These are phyloP conservation scores for Lachancea cidri DNA, from an alignment of 805 yeast species.

Conservation along the genomic window DNA sequence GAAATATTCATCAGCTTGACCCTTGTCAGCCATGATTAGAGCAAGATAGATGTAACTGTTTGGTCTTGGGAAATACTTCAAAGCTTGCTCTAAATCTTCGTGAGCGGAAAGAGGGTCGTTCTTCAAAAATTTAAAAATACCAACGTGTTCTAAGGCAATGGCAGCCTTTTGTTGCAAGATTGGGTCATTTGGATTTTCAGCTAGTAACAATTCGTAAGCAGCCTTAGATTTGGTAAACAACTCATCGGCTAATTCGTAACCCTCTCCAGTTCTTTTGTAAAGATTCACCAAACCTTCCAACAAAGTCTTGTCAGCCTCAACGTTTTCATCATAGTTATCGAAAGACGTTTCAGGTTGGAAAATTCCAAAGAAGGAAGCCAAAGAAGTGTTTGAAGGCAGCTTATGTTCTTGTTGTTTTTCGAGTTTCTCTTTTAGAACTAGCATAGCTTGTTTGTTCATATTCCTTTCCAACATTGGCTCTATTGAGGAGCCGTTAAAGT, in stretches of 20 bases:
- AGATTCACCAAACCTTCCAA: conserved; percentile 59
- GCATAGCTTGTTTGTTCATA: conserved; percentile 72
- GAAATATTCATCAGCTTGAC: conserved; percentile 63
- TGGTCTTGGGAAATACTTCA: conserved; percentile 66
- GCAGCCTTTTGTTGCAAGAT: conserved; percentile 42
- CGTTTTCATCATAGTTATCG: conserved; percentile 46
- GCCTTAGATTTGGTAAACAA: conserved; percentile 52
- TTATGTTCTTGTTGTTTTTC: conserved; percentile 32
- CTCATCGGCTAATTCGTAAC: conserved; percentile 36
- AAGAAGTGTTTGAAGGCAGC: conserved; percentile 78
- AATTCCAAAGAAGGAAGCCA: conserved; percentile 86
- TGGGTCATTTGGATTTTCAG: conserved; percentile 23
- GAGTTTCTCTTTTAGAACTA: conserved; percentile 58
- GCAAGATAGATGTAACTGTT: conserved; percentile 81
- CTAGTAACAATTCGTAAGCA: conserved; percentile 34
- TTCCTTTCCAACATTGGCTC: conserved; percentile 85
- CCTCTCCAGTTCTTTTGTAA: conserved; percentile 37
- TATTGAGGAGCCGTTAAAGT: conserved; percentile 69
- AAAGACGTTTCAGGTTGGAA: conserved; percentile 53
- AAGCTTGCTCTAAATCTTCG: conserved; percentile 56
- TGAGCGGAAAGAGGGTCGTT: conserved; percentile 65
- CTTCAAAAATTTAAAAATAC: conserved; percentile 79
- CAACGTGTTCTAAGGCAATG: conserved; percentile 76
- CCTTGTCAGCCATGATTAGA: conserved; percentile 74
- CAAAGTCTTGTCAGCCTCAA: conserved; percentile 60